Percentiles rank a stretch among this genome's conserved stretches.
Evolutionary conservation across 2,329 filamentous ascomycete species (phyloP).

Genomic region (Botrytis galanthina): DNA sequence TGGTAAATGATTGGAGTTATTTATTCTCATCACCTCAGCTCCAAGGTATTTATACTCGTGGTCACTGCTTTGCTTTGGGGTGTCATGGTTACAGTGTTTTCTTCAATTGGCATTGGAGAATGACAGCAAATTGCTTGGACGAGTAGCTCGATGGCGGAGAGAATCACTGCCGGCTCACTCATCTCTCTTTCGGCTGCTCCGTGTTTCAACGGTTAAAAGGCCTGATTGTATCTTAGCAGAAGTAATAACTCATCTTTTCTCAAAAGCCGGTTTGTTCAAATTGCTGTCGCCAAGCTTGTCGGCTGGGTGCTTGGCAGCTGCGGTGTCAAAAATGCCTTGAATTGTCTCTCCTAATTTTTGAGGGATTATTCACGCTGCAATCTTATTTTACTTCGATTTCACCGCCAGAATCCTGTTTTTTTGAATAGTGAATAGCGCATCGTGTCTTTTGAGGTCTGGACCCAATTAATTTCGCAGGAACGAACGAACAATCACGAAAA

Average conservation of each 20-base stretch:
- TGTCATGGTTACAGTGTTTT: background rate
- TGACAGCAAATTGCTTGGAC: background rate
- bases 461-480: conserved; percentile 10
- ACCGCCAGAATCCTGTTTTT: background rate
- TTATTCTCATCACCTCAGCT: background rate
- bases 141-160: background rate
- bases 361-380: conserved; percentile 3
- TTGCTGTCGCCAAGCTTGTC: conserved; percentile 13
- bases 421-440: background rate
- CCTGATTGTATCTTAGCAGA: background rate
- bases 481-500: background rate
- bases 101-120: background rate
- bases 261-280: background rate
- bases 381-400: background rate
- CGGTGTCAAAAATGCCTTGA: conserved; percentile 5
- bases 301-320: conserved; percentile 20
- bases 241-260: background rate
- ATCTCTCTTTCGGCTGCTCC: too few relatives aligned
- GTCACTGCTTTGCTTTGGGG: background rate
- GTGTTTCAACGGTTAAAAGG: background rate
- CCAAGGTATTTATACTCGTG: background rate
- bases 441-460: background rate
- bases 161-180: background rate
- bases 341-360: background rate
- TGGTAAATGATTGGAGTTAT: background rate